These are phyloP conservation scores for Phaffomyces thermotolerans DNA, from an alignment of 805 yeast genomes.

Conservation along the genomic window DNA sequence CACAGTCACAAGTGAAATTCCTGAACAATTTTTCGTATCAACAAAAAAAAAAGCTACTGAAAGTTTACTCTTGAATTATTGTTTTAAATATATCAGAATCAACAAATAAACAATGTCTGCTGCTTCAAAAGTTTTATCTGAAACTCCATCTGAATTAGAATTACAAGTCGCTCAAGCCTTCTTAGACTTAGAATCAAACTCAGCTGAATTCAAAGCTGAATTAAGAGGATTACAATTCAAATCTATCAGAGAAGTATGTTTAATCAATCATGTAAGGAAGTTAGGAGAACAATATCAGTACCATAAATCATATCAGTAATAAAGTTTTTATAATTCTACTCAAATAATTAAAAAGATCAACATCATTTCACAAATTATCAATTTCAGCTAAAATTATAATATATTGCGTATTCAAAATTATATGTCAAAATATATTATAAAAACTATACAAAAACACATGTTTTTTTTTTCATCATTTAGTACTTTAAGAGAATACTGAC, in stretches of 20 bases:
- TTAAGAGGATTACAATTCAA: slow-evolving; percentile 98
- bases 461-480: too few species aligned
- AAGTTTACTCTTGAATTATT: background rate
- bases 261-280: background rate
- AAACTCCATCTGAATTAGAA: slow-evolving; percentile 97
- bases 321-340: too few species aligned
- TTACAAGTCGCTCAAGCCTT: slow-evolving; percentile 99
- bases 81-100: background rate
- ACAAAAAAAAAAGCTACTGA: background rate
- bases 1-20: too few species aligned
- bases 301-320: background rate
- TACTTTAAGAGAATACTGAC: too few species aligned
- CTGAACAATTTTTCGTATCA: too few species aligned
- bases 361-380: too few species aligned
- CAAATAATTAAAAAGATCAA: too few species aligned
- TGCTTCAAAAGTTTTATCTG: slow-evolving; percentile 89
- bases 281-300: background rate
- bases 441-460: too few species aligned
- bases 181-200: slow-evolving; percentile 87
- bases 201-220: slow-evolving; percentile 95
- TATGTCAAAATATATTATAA: too few species aligned
- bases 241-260: slow-evolving; percentile 82
- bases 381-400: too few species aligned
- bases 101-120: slow-evolving; percentile 69
- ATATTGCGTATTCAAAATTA: too few species aligned